phyloP scores from a whole-genome alignment of 441 rosid genomes.

The Gossypium schwendimanii region DNA sequence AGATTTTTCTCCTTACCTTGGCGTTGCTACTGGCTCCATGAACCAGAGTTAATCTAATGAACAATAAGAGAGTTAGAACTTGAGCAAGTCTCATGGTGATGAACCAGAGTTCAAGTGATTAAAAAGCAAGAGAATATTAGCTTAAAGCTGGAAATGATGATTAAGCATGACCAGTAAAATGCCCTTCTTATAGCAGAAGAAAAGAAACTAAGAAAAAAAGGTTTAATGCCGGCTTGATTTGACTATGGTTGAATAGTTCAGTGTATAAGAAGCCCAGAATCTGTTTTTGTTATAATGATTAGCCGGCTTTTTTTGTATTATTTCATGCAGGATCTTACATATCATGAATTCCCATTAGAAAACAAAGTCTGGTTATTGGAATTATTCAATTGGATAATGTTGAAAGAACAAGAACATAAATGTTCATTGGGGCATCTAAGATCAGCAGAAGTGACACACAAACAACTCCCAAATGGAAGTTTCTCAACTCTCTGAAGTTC shows the following conservation, averaged over 20 bases:
- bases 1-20: constrained; percentile 1
- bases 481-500: background rate
- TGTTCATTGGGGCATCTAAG: background rate
- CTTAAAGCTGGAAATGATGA: constrained; percentile 1
- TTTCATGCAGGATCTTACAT: background rate
- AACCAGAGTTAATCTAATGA: constrained; percentile 15
- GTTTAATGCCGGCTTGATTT: constrained; percentile 1
- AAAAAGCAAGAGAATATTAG: background rate
- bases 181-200: constrained; percentile 5
- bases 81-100: constrained; percentile 11
- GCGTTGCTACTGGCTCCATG: constrained; percentile 21
- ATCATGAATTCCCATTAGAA: background rate
- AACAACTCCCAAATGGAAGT: background rate
- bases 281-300: background rate
- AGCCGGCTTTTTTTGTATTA: constrained; percentile 6
- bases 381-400: constrained; percentile 1
- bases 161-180: background rate
- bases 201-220: background rate
- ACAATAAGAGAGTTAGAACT: constrained; percentile 18
- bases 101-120: background rate
- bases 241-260: constrained; percentile 2
- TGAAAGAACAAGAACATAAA: background rate
- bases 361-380: background rate
- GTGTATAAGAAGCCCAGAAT: background rate
- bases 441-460: background rate